Evolutionary conservation across 1,284 basidiomycete species (phyloP).

Genomic region (Malassezia brasiliensis): DNA sequence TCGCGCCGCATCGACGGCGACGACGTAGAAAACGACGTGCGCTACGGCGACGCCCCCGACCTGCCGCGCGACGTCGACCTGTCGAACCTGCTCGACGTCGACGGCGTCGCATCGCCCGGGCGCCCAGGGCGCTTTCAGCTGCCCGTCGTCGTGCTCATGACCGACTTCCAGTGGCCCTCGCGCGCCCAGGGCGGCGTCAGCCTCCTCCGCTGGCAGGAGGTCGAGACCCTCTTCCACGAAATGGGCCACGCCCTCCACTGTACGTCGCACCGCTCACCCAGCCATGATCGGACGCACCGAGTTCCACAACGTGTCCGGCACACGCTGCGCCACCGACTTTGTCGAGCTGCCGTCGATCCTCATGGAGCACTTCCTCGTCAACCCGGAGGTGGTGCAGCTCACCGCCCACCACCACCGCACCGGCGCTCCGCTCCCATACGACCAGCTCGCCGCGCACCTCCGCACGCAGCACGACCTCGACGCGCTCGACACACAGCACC

Average conservation of each 20-base stretch:
- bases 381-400: conserved; percentile 68
- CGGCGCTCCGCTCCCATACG: conserved; percentile 61
- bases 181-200: conserved; percentile 57
- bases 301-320: conserved; percentile 95
- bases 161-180: conserved; percentile 69
- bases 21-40: conserved; percentile 60
- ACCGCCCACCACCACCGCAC: conserved; percentile 59
- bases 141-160: conserved; percentile 81
- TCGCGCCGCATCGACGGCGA: conserved; percentile 84
- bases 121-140: conserved; percentile 58
- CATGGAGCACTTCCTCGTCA: conserved; percentile 90
- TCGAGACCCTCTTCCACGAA: conserved; percentile 90
- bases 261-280: not conserved
- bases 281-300: conserved; percentile 93
- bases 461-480: conserved; percentile 24
- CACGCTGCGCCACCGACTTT: conserved; percentile 96
- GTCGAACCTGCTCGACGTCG: conserved; percentile 27
- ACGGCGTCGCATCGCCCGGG: conserved; percentile 51
- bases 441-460: conserved; percentile 52
- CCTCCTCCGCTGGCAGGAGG: conserved; percentile 81
- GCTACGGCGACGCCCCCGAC: conserved; percentile 6
- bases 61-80: conserved; percentile 9
- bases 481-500: conserved; percentile 69
- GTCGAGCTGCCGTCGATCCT: conserved; percentile 95
- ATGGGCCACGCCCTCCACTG: conserved; percentile 99